phyloP scores from a whole-genome alignment of 140 eudicot species.

The Ambrosia hybrid region DNA sequence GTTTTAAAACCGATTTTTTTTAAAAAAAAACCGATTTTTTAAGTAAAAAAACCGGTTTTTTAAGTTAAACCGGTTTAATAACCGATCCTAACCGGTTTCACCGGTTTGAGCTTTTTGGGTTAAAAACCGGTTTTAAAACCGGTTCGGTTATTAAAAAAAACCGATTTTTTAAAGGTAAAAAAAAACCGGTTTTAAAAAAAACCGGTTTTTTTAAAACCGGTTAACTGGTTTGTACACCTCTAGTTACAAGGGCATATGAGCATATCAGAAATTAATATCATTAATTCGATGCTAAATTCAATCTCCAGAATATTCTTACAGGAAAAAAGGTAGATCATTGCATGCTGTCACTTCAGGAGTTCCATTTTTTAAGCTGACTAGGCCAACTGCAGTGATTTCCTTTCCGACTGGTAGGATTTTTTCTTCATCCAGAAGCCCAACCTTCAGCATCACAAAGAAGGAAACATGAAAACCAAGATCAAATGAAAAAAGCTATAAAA shows the following conservation, averaged over 20 bases:
- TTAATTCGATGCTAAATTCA: background rate
- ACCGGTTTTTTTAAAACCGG: too few species aligned
- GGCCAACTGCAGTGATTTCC: conserved; percentile 90
- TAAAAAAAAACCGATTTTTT: too few species aligned
- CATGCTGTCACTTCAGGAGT: conserved; percentile 67
- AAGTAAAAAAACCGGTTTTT: too few species aligned
- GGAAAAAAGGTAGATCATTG: conserved; percentile 78
- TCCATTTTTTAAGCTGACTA: conserved; percentile 62
- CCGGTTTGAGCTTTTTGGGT: too few species aligned
- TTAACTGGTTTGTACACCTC: too few species aligned
- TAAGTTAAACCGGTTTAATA: too few species aligned
- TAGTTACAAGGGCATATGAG: background rate
- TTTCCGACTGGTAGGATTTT: conserved; percentile 82
- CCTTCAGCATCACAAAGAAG: conserved; percentile 41
- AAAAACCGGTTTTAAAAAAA: too few species aligned
- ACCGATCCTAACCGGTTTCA: too few species aligned
- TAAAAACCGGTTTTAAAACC: too few species aligned
- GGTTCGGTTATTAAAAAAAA: too few species aligned
- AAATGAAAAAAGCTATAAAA: conserved; percentile 4
- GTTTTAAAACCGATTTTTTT: too few species aligned
- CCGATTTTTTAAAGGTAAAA: too few species aligned
- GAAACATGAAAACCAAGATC: conserved; percentile 4
- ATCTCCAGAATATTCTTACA: conserved; percentile 45
- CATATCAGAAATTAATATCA: background rate
- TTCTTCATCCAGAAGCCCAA: conserved; percentile 83